phyloP scores from a whole-genome alignment of 306 rosid species.

The Dalbergia cultrata region DNA sequence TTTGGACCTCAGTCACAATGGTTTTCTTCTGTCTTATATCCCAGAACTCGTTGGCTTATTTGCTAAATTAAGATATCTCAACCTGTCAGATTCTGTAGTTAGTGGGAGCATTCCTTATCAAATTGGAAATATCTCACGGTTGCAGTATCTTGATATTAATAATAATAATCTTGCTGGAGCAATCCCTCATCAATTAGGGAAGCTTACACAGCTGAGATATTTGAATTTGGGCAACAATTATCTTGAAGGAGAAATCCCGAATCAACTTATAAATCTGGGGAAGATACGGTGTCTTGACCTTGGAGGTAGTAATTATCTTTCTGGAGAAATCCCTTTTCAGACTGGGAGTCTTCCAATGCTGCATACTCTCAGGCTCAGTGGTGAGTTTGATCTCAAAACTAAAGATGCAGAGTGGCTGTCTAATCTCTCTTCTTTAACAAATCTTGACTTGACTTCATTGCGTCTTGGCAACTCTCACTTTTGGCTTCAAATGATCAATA shows the following conservation, averaged over 20 bases:
- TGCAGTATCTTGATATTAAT: no score
- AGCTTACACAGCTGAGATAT: neutral
- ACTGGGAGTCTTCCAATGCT: constrained; percentile 1
- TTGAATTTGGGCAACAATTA: neutral
- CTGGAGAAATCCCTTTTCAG: constrained; percentile 13
- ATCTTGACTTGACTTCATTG: neutral
- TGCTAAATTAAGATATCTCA: constrained; percentile 3
- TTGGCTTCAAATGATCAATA: neutral
- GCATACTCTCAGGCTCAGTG: neutral
- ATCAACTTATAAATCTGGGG: neutral
- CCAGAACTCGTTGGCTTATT: neutral
- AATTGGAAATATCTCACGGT: no score
- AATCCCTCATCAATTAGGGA: neutral
- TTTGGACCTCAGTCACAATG: constrained; percentile 8
- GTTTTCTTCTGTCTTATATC: neutral
- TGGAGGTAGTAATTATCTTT: fast-evolving
- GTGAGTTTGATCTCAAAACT: neutral
- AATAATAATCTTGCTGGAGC: no score
- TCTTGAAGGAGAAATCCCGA: neutral
- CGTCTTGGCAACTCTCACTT: neutral
- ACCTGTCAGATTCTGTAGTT: neutral
- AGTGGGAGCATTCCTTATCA: neutral
- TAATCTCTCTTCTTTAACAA: neutral
- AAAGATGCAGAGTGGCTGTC: neutral
- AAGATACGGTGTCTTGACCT: neutral